These are phyloP conservation scores for Tuber melanosporum DNA, from an alignment of 495 filamentous ascomycete species.

Conservation along the genomic window DNA sequence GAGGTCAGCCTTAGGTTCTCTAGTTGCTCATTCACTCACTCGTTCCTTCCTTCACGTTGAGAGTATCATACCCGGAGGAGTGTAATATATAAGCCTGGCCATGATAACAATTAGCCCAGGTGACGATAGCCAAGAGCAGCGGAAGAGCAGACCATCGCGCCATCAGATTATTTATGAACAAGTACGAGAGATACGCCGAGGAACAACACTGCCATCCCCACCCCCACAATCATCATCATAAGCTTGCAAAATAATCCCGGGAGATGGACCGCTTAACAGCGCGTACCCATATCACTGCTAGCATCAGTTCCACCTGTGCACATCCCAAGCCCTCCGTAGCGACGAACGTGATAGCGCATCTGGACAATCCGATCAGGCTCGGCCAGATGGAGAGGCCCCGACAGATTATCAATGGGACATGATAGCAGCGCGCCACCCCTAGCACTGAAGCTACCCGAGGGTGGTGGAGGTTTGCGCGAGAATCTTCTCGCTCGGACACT, in stretches of 20 bases:
- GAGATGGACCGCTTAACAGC: conserved; percentile 7
- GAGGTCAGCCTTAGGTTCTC: conserved; percentile 16
- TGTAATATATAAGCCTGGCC: conserved; percentile 75
- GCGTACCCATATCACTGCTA: conserved; percentile 79
- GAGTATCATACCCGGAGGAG: conserved; percentile 52
- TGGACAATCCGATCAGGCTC: conserved; percentile 38
- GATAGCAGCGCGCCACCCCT: conserved; percentile 57
- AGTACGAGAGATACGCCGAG: conserved; percentile 79
- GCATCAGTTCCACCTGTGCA: conserved; percentile 55
- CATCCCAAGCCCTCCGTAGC: conserved; percentile 29
- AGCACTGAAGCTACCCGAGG: conserved; percentile 61
- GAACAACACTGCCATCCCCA: conserved; percentile 58
- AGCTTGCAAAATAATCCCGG: conserved; percentile 9
- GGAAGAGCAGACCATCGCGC: conserved; percentile 62
- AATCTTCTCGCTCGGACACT: conserved; percentile 30
- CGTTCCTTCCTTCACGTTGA: background rate
- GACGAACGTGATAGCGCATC: conserved; percentile 29
- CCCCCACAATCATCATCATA: background rate
- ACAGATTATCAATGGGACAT: conserved; percentile 57
- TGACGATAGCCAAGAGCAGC: background rate
- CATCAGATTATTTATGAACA: conserved; percentile 90
- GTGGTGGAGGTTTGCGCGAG: conserved; percentile 46
- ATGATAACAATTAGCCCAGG: conserved; percentile 5
- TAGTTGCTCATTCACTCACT: background rate
- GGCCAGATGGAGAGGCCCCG: conserved; percentile 48